Evolutionary conservation across 305 asterid genomes (phyloP), one percentile per base, ranked within the genome.

Genomic region (Fraxinus sp.): DNA sequence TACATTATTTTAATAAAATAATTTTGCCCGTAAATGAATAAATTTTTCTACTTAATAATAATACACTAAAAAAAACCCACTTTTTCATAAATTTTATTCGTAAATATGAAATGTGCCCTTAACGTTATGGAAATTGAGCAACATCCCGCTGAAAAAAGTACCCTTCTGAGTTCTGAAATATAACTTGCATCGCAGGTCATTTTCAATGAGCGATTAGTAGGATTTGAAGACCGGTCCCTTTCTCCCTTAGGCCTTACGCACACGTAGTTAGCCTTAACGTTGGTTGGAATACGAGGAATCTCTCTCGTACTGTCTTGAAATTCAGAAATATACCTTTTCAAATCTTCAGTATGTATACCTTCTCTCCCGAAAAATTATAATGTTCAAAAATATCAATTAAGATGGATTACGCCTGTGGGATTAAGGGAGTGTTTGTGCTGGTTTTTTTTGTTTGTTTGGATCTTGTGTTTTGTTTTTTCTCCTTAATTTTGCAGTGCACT

Each of bases 401-500:
- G 73, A 43, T 70, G 76, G 74, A 24, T 39, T 79, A 35, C 28
- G 64, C 71, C 4, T 1, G 76, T 49, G 59, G 68, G 80, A 71
- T 35, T 11, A 28, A 35, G 39, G 35, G 41, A 14, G 49, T 77
- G 16, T 22, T 30, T 68, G 3, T 18, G 20, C 13, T 9, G 73
- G 75, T 22, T 28, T 68, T 18, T 46, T 30, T 32, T 55, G 0
- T n/a, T 59, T 28, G 49, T 81, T 32, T 14, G 32, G 35, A 14
- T 75, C 66, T 35, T 52, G 37, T 16, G 7, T 73, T 2, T 4
- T 16, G 0, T 7, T 0, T 5, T 3, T 6, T 2, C 30, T 7
- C 26, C n/a, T 35, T n/a, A 75, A 32, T n/a, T 11, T 28, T 10
- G 0, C 1, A 3, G 52, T 71, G 87, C 87, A 75, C 79, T 70